Conservation (phyloP, 1,284 basidiomycete genomes). For the Ceratobasidium sp. region DNA sequence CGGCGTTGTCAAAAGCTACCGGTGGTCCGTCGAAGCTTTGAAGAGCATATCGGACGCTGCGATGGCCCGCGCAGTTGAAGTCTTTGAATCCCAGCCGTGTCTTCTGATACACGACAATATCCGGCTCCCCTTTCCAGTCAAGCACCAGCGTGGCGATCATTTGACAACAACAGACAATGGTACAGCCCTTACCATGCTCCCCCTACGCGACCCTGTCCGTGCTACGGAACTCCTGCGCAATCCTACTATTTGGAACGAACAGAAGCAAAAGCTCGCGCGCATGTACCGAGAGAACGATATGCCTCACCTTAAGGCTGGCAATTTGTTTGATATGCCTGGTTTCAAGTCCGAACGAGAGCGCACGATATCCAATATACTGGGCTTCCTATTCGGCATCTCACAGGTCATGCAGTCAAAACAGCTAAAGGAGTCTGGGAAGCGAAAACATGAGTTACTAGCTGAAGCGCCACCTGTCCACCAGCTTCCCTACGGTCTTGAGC, state of each 20-base stretch:
- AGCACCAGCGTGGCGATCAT: not conserved
- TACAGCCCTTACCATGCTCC: not conserved
- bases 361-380: too few relatives aligned
- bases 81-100: not conserved
- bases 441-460: not conserved
- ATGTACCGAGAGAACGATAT: not conserved
- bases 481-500: not conserved
- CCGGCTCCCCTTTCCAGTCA: slow-evolving; percentile 21
- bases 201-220: not conserved
- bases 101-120: slow-evolving; percentile 16
- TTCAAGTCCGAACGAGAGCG: not conserved
- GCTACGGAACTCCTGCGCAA: not conserved
- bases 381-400: not conserved
- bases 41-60: not conserved
- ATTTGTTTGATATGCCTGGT: not conserved
- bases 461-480: not conserved
- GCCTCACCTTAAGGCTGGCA: not conserved
- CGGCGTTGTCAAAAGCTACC: slow-evolving; percentile 5
- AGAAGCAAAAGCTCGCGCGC: too few relatives aligned
- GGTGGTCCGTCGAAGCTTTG: not conserved
- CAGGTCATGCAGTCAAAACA: too few relatives aligned
- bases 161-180: slow-evolving; percentile 4
- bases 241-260: not conserved
- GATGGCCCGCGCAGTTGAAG: not conserved
- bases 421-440: not conserved